phyloP scores from a whole-genome alignment of 2,329 filamentous ascomycete genomes.

The Hypocrella siamensis region DNA sequence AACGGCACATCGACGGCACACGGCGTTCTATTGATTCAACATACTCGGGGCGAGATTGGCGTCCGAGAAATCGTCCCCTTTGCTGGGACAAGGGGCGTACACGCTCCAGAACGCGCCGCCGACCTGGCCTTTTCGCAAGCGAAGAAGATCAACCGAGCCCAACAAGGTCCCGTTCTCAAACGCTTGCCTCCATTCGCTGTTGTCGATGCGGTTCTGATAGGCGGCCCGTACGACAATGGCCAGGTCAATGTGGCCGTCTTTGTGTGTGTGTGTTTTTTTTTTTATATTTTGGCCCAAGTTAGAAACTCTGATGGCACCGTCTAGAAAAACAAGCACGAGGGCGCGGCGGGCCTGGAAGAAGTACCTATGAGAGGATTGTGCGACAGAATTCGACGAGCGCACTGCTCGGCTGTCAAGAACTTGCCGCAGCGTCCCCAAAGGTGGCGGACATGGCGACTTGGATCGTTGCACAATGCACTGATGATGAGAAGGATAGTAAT shows the following conservation, averaged over 20 bases:
- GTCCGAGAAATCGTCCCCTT: slow-evolving; percentile 59
- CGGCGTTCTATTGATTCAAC: slow-evolving; percentile 8
- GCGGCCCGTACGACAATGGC: slow-evolving; percentile 51
- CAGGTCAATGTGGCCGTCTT: slow-evolving; percentile 89
- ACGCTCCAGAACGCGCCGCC: slow-evolving; percentile 93
- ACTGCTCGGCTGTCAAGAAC: slow-evolving; percentile 23
- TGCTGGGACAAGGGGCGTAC: slow-evolving; percentile 58
- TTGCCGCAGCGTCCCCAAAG: slow-evolving; percentile 11
- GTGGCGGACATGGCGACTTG: slow-evolving; percentile 9
- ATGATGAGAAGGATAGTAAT: slow-evolving; percentile 12
- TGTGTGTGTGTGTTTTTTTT: too few relatives aligned
- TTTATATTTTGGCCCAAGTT: too few relatives aligned
- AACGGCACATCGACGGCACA: background rate
- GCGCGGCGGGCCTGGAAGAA: too few relatives aligned
- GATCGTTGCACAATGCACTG: slow-evolving; percentile 11
- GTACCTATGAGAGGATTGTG: slow-evolving; percentile 34
- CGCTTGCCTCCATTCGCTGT: slow-evolving; percentile 51
- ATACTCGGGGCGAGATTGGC: slow-evolving; percentile 52
- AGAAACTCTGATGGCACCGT: too few relatives aligned
- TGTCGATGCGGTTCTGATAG: slow-evolving; percentile 68
- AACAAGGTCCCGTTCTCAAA: slow-evolving; percentile 57
- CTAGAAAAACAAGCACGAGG: too few relatives aligned
- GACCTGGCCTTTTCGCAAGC: slow-evolving; percentile 53
- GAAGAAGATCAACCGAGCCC: slow-evolving; percentile 66
- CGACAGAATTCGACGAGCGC: slow-evolving; percentile 28